phyloP scores from a whole-genome alignment of 805 yeast genomes.

The Kregervanrija fluxuum region DNA sequence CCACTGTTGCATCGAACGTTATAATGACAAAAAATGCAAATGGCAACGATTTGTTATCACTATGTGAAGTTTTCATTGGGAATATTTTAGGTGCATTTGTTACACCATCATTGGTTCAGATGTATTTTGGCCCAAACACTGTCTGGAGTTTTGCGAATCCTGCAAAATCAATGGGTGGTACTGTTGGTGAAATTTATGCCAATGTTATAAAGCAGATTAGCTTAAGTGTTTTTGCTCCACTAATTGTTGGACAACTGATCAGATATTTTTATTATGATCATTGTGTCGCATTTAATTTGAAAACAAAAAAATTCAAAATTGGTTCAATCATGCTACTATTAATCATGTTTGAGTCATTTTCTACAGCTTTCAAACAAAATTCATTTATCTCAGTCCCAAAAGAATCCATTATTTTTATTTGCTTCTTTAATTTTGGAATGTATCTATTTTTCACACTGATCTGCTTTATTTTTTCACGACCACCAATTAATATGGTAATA shows the following conservation, averaged over 20 bases:
- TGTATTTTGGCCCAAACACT: conserved; percentile 41
- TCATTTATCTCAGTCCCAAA: conserved; percentile 50
- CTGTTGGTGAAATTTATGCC: conserved; percentile 51
- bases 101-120: conserved; percentile 75
- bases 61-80: conserved; percentile 81
- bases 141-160: conserved; percentile 77
- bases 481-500: conserved; percentile 37
- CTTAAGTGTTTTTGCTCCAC: conserved; percentile 66
- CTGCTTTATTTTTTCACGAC: conserved; percentile 54
- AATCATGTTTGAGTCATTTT: conserved; percentile 51
- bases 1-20: conserved; percentile 88
- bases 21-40: conserved; percentile 83
- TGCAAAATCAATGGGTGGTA: conserved; percentile 34
- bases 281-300: conserved; percentile 49
- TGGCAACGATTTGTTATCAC: conserved; percentile 66
- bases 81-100: conserved; percentile 79
- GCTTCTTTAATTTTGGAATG: conserved; percentile 74
- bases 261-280: conserved; percentile 63
- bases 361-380: conserved; percentile 76
- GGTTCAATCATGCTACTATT: conserved; percentile 73
- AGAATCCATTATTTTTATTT: conserved; percentile 62
- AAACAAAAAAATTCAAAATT: conserved; percentile 55
- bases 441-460: conserved; percentile 67
- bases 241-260: conserved; percentile 78
- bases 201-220: conserved; percentile 85